phyloP scores from a whole-genome alignment of 345 rosid species.

The Corchorus olitorius region DNA sequence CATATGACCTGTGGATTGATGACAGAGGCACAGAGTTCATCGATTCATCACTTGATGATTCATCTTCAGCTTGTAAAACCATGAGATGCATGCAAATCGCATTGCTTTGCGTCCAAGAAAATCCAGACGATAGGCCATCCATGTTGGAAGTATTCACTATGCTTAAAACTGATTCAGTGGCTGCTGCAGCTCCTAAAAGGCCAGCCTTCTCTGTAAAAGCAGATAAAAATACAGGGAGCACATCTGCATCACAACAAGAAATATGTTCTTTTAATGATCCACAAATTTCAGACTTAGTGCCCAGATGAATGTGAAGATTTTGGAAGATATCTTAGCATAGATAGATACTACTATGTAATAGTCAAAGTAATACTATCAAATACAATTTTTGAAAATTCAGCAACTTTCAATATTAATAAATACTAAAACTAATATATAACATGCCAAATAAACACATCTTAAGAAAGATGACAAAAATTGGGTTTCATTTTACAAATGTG shows the following conservation, averaged over 20 bases:
- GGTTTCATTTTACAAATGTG: conserved; percentile 4
- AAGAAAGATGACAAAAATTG: background rate
- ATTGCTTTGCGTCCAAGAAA: conserved; percentile 23
- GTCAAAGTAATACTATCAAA: too few species aligned
- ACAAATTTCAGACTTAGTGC: conserved; percentile 30
- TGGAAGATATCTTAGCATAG: background rate
- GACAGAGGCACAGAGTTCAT: conserved; percentile 8
- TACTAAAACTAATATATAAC: too few species aligned
- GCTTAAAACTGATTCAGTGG: conserved; percentile 7
- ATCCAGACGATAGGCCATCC: conserved; percentile 19
- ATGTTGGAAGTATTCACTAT: conserved; percentile 23
- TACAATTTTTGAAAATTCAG: too few species aligned
- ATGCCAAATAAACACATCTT: too few species aligned
- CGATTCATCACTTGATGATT: conserved; percentile 20
- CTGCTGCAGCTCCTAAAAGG: background rate
- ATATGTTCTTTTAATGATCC: conserved; percentile 30
- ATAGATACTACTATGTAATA: too few species aligned
- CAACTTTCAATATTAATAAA: too few species aligned
- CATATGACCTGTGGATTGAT: conserved; percentile 19
- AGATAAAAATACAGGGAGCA: conserved; percentile 7
- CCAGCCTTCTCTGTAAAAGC: conserved; percentile 20
- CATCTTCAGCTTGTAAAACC: conserved; percentile 20
- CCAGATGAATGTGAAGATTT: conserved; percentile 25
- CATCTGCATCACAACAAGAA: conserved; percentile 15
- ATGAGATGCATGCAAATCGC: conserved; percentile 23